phyloP scores from a whole-genome alignment of 2,329 filamentous ascomycete genomes.

The Verticillium tricorpus region DNA sequence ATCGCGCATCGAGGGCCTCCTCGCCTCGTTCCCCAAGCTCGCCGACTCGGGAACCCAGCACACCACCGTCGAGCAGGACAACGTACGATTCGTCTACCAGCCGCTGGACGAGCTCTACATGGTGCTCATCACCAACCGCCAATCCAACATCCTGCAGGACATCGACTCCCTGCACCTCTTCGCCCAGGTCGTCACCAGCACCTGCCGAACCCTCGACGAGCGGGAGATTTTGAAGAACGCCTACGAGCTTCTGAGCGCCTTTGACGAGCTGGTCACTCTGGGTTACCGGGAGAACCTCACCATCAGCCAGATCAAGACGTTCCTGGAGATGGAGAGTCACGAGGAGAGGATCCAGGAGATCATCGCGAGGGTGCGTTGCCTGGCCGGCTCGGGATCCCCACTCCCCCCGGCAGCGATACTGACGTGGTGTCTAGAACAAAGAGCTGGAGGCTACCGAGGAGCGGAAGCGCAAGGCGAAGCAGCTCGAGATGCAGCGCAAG shows the following conservation, averaged over 20 bases:
- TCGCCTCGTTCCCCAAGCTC: slow-evolving; percentile 96
- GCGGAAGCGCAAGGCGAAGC: slow-evolving; percentile 97
- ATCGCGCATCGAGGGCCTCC: slow-evolving; percentile 91
- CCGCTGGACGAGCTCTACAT: slow-evolving; percentile 99
- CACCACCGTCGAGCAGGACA: slow-evolving; percentile 97
- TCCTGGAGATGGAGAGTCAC: slow-evolving; percentile 98
- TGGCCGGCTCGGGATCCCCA: slow-evolving; percentile 8
- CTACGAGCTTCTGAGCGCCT: slow-evolving; percentile 92
- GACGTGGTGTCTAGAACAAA: slow-evolving; percentile 66
- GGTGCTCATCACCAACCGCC: slow-evolving; percentile 98
- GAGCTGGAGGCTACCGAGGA: slow-evolving; percentile 97
- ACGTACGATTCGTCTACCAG: slow-evolving; percentile 99
- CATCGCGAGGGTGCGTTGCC: slow-evolving; percentile 69
- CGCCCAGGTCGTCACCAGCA: slow-evolving; percentile 92
- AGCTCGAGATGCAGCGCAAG: slow-evolving; percentile 97
- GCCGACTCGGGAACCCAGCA: slow-evolving; percentile 95
- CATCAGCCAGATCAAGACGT: slow-evolving; percentile 96
- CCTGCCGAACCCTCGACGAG: slow-evolving; percentile 94
- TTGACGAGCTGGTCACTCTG: slow-evolving; percentile 93
- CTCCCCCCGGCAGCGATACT: slow-evolving; percentile 7
- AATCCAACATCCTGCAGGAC: slow-evolving; percentile 98
- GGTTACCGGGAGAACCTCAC: slow-evolving; percentile 96
- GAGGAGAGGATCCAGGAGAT: slow-evolving; percentile 99
- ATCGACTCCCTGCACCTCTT: slow-evolving; percentile 98
- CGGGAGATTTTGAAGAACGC: slow-evolving; percentile 92